phyloP scores from a whole-genome alignment of 805 yeast genomes.

The Osmozyma mogii region DNA sequence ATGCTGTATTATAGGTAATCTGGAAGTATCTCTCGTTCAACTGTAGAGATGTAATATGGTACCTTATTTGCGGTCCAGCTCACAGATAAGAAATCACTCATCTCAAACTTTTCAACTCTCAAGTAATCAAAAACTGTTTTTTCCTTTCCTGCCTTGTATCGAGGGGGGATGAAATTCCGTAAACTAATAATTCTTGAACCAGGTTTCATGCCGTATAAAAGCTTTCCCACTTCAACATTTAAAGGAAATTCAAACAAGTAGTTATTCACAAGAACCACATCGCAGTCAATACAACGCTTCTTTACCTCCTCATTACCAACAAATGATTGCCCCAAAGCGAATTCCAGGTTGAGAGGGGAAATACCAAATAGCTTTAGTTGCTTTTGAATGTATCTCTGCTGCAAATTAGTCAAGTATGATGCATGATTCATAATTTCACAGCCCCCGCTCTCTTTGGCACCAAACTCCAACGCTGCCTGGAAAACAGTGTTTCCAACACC shows the following conservation, averaged over 20 bases:
- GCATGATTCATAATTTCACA: conserved; percentile 87
- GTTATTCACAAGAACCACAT: conserved; percentile 74
- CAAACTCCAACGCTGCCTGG: conserved; percentile 83
- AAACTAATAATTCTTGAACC: conserved; percentile 78
- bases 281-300: conserved; percentile 48
- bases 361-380: conserved; percentile 62
- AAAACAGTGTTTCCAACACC: conserved; percentile 91
- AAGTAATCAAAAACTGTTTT: conserved; percentile 56
- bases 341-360: conserved; percentile 44
- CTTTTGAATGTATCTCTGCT: conserved; percentile 47
- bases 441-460: conserved; percentile 71
- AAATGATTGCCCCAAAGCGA: conserved; percentile 65
- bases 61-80: conserved; percentile 89
- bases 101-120: conserved; percentile 48
- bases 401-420: conserved; percentile 55
- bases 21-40: conserved; percentile 33
- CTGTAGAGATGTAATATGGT: conserved; percentile 69
- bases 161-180: conserved; percentile 70
- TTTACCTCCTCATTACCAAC: conserved; percentile 54
- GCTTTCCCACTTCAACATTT: conserved; percentile 56
- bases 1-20: conserved; percentile 19
- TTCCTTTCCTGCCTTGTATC: conserved; percentile 54
- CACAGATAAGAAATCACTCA: conserved; percentile 64
- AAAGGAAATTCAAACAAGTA: conserved; percentile 74
- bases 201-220: conserved; percentile 55